Evolutionary conservation across 495 filamentous ascomycete genomes (phyloP).

Genomic region (Lentithecium fluviatile): DNA sequence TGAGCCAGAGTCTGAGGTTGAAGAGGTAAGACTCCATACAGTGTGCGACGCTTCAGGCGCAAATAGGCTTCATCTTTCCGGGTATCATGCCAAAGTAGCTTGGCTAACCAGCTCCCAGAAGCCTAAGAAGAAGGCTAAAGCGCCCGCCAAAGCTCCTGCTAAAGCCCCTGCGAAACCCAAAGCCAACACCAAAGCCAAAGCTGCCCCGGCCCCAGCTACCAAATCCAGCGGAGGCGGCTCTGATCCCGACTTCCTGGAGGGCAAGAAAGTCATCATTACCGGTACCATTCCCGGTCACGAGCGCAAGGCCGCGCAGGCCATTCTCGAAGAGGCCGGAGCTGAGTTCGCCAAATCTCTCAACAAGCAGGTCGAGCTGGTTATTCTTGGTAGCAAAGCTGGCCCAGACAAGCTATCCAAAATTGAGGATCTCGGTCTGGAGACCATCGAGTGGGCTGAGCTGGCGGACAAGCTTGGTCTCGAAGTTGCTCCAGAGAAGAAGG

Average conservation of each 20-base stretch:
- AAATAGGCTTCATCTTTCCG: no score
- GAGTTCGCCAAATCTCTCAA: conserved; percentile 20
- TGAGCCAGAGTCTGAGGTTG: conserved; percentile 12
- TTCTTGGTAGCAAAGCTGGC: conserved; percentile 18
- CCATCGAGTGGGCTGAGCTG: conserved; percentile 20
- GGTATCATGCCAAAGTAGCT: no score
- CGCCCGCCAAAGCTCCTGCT: not conserved
- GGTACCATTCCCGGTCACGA: conserved; percentile 21
- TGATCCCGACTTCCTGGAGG: conserved; percentile 2
- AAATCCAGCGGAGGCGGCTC: not conserved
- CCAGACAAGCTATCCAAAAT: conserved; percentile 25
- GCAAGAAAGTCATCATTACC: conserved; percentile 26
- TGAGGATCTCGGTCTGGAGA: conserved; percentile 22
- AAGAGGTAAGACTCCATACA: conserved; percentile 4
- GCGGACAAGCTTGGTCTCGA: conserved; percentile 23
- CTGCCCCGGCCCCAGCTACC: conserved; percentile 10
- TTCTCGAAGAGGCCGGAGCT: conserved; percentile 22
- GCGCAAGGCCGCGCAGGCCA: conserved; percentile 9
- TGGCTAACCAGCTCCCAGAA: not conserved
- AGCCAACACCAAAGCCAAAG: conserved; percentile 26
- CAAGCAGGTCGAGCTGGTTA: conserved; percentile 23
- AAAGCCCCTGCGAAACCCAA: conserved; percentile 1
- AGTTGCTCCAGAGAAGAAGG: conserved; percentile 12
- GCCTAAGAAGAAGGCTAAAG: not conserved
- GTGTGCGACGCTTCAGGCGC: no score